These are phyloP conservation scores for Colletotrichum cuscutae DNA, from an alignment of 2,329 filamentous ascomycete genomes.

Conservation along the genomic window DNA sequence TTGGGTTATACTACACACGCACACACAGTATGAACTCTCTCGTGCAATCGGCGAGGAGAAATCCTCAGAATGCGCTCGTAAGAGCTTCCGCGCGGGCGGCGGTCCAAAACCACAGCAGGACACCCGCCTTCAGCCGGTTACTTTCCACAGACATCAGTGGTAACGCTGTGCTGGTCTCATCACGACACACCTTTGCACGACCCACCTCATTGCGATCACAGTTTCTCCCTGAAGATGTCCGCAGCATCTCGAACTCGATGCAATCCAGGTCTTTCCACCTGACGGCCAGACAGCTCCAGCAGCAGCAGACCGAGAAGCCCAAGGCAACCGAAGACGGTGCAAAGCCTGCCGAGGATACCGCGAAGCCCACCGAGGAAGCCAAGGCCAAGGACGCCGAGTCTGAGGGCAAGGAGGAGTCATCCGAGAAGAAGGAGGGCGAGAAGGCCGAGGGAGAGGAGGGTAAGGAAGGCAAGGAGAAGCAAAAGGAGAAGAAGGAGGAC, in stretches of 20 bases:
- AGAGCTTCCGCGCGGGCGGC: constrained; percentile 52
- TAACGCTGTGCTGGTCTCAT: constrained; percentile 41
- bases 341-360: constrained; percentile 50
- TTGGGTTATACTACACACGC: constrained; percentile 36
- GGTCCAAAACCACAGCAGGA: constrained; percentile 52
- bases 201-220: constrained; percentile 56
- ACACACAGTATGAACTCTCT: constrained; percentile 55
- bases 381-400: constrained; percentile 48
- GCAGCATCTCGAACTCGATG: constrained; percentile 47
- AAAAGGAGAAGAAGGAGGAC: constrained; percentile 73
- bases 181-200: constrained; percentile 41
- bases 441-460: constrained; percentile 55
- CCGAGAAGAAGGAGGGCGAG: constrained; percentile 49
- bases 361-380: constrained; percentile 53
- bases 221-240: constrained; percentile 54
- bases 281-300: constrained; percentile 40
- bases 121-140: constrained; percentile 61
- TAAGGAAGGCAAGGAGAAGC: constrained; percentile 59
- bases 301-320: constrained; percentile 45
- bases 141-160: constrained; percentile 42
- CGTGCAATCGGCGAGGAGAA: constrained; percentile 53
- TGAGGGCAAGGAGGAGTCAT: constrained; percentile 38
- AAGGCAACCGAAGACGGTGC: constrained; percentile 40
- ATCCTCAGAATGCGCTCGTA: constrained; percentile 53
- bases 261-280: constrained; percentile 52